Conservation (phyloP, 331 rosid species). For the Ulmus americana region DNA sequence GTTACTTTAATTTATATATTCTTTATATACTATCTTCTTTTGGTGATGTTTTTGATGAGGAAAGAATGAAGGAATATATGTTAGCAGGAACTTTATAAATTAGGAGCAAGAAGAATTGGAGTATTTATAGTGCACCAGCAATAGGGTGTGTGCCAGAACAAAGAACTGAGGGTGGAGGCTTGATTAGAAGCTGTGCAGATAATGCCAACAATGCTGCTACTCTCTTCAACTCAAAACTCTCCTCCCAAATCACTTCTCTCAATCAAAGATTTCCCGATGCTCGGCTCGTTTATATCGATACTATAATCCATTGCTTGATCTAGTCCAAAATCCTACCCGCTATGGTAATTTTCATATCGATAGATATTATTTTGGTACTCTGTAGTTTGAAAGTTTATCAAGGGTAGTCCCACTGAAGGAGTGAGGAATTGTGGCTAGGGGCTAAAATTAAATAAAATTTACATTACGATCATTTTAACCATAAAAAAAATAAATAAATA, state of each 20-base stretch:
- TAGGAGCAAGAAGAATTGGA: constrained; percentile 7
- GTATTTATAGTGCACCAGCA: neutral
- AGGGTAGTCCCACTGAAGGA: too few species aligned
- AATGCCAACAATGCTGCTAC: neutral
- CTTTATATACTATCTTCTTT: too few species aligned
- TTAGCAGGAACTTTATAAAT: neutral
- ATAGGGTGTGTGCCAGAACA: neutral
- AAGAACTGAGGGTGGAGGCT: neutral
- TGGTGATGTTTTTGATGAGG: too few species aligned
- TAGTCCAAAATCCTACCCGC: neutral
- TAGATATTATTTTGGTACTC: too few species aligned
- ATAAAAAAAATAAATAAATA: neutral
- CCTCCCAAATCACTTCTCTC: constrained; percentile 4
- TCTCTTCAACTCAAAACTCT: constrained; percentile 10
- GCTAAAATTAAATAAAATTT: too few species aligned
- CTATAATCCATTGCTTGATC: neutral
- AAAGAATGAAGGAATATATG: too few species aligned
- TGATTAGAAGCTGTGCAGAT: neutral
- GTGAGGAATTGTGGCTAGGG: too few species aligned
- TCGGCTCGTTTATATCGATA: neutral
- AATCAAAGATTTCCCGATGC: neutral
- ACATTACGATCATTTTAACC: neutral
- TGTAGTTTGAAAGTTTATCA: too few species aligned
- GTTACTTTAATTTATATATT: too few species aligned
- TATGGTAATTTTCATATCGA: neutral